A percentile compares a stretch with the other conserved stretches of the same genome.
Evolutionary conservation across 768 basidiomycete species (phyloP).

Genomic region (Lyophyllum semitale): DNA sequence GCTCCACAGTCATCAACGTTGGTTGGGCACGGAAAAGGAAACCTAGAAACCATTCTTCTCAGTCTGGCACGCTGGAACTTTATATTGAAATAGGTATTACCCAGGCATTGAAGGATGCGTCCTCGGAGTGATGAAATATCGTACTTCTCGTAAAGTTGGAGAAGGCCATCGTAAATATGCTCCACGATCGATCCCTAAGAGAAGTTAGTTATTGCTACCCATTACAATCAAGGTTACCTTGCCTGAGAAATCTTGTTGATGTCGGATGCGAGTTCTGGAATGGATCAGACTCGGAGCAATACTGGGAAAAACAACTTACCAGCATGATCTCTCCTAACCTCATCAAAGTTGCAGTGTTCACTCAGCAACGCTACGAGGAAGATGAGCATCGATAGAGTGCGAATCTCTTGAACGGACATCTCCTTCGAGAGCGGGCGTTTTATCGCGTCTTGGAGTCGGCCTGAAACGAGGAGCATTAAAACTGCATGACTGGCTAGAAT

Average conservation of each 20-base stretch:
- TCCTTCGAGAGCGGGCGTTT: conserved; percentile 40
- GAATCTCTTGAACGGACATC: conserved; percentile 50
- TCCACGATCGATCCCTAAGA: conserved; percentile 73
- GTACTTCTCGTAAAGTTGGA: conserved; percentile 73
- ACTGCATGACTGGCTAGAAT: not conserved
- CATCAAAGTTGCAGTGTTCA: conserved; percentile 89
- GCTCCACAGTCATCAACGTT: conserved; percentile 81
- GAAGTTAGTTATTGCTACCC: not conserved
- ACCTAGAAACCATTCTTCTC: conserved; percentile 44
- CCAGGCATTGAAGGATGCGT: conserved; percentile 85
- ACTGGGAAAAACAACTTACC: conserved; percentile 41
- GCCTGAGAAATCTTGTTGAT: conserved; percentile 62
- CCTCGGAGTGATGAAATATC: conserved; percentile 57
- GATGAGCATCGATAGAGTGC: conserved; percentile 68
- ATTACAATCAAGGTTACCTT: not conserved
- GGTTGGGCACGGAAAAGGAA: conserved; percentile 93
- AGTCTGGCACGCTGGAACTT: not conserved
- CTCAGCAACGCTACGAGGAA: conserved; percentile 85
- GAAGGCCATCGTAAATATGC: conserved; percentile 73
- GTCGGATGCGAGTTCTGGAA: conserved; percentile 52
- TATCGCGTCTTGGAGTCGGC: conserved; percentile 63
- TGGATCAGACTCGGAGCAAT: not conserved
- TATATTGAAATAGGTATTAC: conserved; percentile 39
- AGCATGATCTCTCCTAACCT: conserved; percentile 58
- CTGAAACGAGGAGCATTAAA: conserved; percentile 32